These are phyloP conservation scores for Kluyveromyces marxianus DNA, from an alignment of 1,139 yeast genomes.

Conservation along the genomic window DNA sequence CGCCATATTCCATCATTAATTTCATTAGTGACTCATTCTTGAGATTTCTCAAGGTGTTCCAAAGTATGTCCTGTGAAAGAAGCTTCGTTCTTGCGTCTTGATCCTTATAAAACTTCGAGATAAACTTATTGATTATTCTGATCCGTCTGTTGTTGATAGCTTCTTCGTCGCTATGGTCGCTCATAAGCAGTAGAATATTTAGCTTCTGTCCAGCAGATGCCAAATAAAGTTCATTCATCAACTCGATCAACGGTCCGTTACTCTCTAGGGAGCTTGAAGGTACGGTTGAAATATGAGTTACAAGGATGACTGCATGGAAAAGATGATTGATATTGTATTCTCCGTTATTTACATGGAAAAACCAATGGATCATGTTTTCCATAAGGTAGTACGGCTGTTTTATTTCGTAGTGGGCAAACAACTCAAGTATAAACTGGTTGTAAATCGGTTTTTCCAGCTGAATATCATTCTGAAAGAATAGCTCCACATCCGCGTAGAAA, in stretches of 20 bases:
- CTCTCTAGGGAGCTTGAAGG: conserved; percentile 6
- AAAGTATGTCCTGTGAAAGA: conserved; percentile 18
- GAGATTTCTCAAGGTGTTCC: conserved; percentile 15
- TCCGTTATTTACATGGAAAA: conserved; percentile 9
- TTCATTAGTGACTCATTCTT: conserved; percentile 16
- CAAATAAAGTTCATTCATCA: conserved; percentile 6
- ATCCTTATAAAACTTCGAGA: conserved; percentile 8
- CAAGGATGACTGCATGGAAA: conserved; percentile 12
- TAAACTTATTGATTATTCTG: conserved; percentile 7
- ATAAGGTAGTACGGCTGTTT: conserved; percentile 12
- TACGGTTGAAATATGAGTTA: conserved; percentile 8
- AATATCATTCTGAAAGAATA: conserved; percentile 12
- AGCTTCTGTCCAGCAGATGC: conserved; percentile 2
- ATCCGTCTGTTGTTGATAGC: conserved; percentile 4
- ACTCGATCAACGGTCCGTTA: conserved; percentile 7
- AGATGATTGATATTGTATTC: conserved; percentile 9
- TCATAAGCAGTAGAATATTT: conserved; percentile 7
- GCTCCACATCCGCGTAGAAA: conserved; percentile 13
- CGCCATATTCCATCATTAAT: conserved; percentile 16
- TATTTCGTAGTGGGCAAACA: conserved; percentile 12
- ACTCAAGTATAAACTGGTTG: conserved; percentile 10
- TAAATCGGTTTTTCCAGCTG: conserved; percentile 6
- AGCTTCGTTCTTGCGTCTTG: conserved; percentile 2
- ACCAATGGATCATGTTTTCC: conserved; percentile 18
- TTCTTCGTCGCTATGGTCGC: conserved; percentile 5